Percentiles rank a stretch among this genome's conserved stretches.
Conservation (phyloP, 108 stramenopile genomes). For the Pseudonitzschia multiseries region DNA sequence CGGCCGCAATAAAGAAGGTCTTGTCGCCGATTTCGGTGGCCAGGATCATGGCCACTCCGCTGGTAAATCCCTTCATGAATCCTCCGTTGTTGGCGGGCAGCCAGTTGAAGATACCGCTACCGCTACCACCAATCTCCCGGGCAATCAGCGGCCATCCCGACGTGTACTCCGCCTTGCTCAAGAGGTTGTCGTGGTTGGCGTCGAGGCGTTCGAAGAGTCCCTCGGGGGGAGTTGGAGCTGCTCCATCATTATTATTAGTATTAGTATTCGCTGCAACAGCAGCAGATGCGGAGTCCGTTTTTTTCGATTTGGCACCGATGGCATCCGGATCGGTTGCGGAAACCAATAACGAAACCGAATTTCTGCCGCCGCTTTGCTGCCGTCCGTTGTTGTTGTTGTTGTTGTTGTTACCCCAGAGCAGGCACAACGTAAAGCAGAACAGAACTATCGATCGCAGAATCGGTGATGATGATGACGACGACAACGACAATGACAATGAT, state of each 20-base stretch:
- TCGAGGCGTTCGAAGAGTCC: conserved; percentile 33
- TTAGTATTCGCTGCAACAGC: not conserved
- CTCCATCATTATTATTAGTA: too few relatives aligned
- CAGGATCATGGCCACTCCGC: conserved; percentile 87
- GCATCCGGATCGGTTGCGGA: not conserved
- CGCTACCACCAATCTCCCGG: conserved; percentile 1
- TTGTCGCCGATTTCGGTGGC: conserved; percentile 99
- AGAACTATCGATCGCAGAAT: not conserved
- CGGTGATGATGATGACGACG: too few relatives aligned
- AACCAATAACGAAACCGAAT: not conserved
- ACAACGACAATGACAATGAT: too few relatives aligned
- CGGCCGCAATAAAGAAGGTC: conserved; percentile 99
- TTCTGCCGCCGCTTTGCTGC: not conserved
- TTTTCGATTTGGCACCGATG: not conserved
- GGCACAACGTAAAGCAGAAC: not conserved
- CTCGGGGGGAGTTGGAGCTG: conserved; percentile 14
- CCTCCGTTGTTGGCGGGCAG: conserved; percentile 33
- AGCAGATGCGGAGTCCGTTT: not conserved
- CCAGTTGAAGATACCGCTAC: conserved; percentile 22
- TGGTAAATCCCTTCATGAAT: conserved; percentile 72
- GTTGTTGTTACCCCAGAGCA: too few relatives aligned
- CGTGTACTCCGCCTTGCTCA: conserved; percentile 28
- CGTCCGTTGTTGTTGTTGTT: too few relatives aligned
- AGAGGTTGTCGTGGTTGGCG: conserved; percentile 17
- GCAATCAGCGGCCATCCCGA: conserved; percentile 36